phyloP scores from a whole-genome alignment of 768 basidiomycete species.

The Amanita molliuscula region DNA sequence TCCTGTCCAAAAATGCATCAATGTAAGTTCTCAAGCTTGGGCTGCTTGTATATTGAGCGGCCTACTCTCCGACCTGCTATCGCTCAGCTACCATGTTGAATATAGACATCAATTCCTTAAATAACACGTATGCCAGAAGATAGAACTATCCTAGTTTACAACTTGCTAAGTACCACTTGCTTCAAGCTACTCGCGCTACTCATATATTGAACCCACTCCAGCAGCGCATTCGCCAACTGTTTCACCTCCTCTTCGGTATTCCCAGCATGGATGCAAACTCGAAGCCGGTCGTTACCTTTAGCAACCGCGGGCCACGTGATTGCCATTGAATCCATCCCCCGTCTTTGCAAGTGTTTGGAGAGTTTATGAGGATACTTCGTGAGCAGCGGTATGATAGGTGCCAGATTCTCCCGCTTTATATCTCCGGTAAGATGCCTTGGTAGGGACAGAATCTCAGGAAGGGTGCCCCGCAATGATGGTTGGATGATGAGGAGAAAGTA shows the following conservation, averaged over 20 bases:
- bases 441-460: constrained; percentile 24
- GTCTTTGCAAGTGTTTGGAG: constrained; percentile 47
- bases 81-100: no score
- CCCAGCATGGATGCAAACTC: constrained; percentile 81
- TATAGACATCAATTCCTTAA: no score
- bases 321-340: constrained; percentile 57
- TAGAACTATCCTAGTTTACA: no score
- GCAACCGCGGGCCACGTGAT: constrained; percentile 89
- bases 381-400: constrained; percentile 81
- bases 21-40: no score
- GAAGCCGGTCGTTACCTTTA: constrained; percentile 71
- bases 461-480: constrained; percentile 23
- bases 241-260: constrained; percentile 60
- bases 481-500: constrained; percentile 25
- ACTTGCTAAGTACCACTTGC: no score
- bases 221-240: no score
- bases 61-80: no score
- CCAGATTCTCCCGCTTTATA: constrained; percentile 13
- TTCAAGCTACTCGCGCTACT: no score
- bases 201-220: no score
- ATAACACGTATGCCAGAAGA: no score
- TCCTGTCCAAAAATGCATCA: no score
- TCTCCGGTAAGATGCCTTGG: constrained; percentile 21
- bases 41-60: no score
- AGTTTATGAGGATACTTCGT: constrained; percentile 70